phyloP scores from a whole-genome alignment of 768 basidiomycete species.

The Hygrocybe coccinea region DNA sequence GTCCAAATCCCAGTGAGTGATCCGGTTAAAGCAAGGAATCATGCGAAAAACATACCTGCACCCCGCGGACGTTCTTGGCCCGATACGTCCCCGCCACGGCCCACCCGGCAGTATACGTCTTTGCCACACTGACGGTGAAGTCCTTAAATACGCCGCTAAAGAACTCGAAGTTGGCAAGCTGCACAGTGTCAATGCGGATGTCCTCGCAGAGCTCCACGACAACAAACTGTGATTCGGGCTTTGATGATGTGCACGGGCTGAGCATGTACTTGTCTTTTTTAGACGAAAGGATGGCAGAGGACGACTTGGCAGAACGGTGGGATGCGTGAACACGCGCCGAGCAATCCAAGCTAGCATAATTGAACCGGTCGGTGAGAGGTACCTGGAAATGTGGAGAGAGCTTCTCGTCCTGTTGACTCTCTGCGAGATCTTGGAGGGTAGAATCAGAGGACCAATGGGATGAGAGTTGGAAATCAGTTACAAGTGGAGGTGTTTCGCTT shows the following conservation, averaged over 20 bases:
- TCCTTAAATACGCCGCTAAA: slow-evolving; percentile 96
- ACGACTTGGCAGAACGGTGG: slow-evolving; percentile 75
- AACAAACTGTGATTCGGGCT: slow-evolving; percentile 65
- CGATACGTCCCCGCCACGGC: slow-evolving; percentile 68
- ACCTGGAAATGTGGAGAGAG: slow-evolving; percentile 63
- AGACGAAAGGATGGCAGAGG: slow-evolving; percentile 77
- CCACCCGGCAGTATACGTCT: slow-evolving; percentile 73
- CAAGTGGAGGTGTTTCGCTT: slow-evolving; percentile 7
- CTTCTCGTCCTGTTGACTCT: slow-evolving; percentile 23
- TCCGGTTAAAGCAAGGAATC: not conserved
- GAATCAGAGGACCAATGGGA: slow-evolving; percentile 2
- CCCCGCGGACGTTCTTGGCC: slow-evolving; percentile 86
- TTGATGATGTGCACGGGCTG: slow-evolving; percentile 69
- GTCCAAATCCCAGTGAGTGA: not conserved
- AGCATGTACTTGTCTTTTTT: slow-evolving; percentile 97
- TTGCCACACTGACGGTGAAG: slow-evolving; percentile 80
- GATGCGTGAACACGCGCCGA: slow-evolving; percentile 86
- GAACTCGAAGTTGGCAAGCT: slow-evolving; percentile 96
- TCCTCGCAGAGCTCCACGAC: slow-evolving; percentile 97
- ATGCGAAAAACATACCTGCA: slow-evolving; percentile 60
- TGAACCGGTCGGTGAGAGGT: slow-evolving; percentile 82
- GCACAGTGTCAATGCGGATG: slow-evolving; percentile 92
- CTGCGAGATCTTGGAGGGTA: slow-evolving; percentile 18
- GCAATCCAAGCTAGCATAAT: slow-evolving; percentile 91
- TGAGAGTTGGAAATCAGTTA: not conserved